Evolutionary conservation across 352 stramenopile species (phyloP).

Genomic region (Phytophthora colocasiae): DNA sequence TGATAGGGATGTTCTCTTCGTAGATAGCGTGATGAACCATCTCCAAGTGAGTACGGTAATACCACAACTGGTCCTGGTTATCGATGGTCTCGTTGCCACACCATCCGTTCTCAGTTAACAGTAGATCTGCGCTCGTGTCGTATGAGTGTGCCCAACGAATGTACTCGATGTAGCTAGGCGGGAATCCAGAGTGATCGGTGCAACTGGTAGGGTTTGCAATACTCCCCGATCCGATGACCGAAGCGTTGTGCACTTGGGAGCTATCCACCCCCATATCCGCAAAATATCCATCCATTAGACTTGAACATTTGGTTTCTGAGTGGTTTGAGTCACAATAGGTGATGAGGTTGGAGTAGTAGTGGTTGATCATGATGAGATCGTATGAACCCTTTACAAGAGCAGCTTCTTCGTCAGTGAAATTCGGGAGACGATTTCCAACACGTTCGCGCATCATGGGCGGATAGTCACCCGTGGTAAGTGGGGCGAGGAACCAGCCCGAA

Average conservation of each 20-base stretch:
- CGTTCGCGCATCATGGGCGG: constrained; percentile 87
- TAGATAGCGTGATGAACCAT: constrained; percentile 59
- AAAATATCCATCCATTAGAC: constrained; percentile 30
- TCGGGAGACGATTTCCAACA: constrained; percentile 77
- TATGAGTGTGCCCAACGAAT: neutral
- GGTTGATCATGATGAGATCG: constrained; percentile 94
- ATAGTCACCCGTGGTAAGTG: constrained; percentile 91
- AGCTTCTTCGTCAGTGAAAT: constrained; percentile 83
- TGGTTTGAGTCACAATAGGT: constrained; percentile 44
- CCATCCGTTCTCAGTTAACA: constrained; percentile 77
- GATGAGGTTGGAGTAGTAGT: constrained; percentile 76
- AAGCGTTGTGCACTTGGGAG: neutral
- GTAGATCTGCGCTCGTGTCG: constrained; percentile 35
- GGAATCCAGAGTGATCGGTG: neutral
- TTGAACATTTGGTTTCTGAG: constrained; percentile 41
- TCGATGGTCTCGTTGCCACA: constrained; percentile 65
- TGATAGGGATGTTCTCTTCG: constrained; percentile 64
- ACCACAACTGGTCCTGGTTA: constrained; percentile 67
- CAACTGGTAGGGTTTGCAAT: neutral
- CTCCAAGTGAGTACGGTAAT: constrained; percentile 49
- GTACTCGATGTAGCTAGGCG: too few relatives aligned
- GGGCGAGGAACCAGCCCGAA: constrained; percentile 90
- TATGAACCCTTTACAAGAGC: constrained; percentile 73
- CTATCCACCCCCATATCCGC: constrained; percentile 47
- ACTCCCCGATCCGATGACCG: too few relatives aligned